Evolutionary conservation across 257 asterid species (phyloP), one percentile per base, ranked within the genome.

Genomic region (Solanum ossicruentum): DNA sequence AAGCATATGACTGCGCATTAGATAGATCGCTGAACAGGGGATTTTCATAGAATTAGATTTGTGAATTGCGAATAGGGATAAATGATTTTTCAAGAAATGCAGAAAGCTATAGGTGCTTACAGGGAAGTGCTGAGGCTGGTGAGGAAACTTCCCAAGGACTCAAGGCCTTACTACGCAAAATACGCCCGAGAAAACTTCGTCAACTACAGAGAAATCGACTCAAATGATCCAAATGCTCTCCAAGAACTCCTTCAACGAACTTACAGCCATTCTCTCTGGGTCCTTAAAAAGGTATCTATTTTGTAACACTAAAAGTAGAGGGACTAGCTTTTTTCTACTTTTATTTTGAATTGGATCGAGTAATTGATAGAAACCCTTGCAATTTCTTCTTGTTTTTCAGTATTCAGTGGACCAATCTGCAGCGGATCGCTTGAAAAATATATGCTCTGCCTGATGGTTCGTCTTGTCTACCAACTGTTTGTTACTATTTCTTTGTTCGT

Each of bases 121-220:
- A 91, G 93, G 13, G 98, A 96, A 86, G 99, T 96, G 66, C 89
- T 96, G 83, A 89, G 99, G 87, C 91, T 96, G 80, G 93, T 96
- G 82, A 94, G 97, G 49, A 96, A 92, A 61, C 92, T 96, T 32
- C 99, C 99, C 11, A 80, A 85, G 88, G 98, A 96, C 66, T 71
- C 93, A 9, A 85, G 97, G 91, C 87, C 87, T 69, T 96, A 94
- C 89, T 94, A 94, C 89, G 94, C 97, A 70, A 96, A 94, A 88
- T 94, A 92, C 90, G 97, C 94, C 61, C 94, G 99, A 8, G 99
- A 96, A 86, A 96, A 96, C 92, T 94, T 96, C 92, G 99, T 96
- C 91, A 96, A 94, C 78, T 96, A 93, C 91, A 87, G 98, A 81
- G 99, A 93, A 12, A 88, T 90, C 84, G 95, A 93, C 69, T 90